These are phyloP conservation scores for Hirschfeldia incana DNA, from an alignment of 345 rosid genomes.

Conservation along the genomic window DNA sequence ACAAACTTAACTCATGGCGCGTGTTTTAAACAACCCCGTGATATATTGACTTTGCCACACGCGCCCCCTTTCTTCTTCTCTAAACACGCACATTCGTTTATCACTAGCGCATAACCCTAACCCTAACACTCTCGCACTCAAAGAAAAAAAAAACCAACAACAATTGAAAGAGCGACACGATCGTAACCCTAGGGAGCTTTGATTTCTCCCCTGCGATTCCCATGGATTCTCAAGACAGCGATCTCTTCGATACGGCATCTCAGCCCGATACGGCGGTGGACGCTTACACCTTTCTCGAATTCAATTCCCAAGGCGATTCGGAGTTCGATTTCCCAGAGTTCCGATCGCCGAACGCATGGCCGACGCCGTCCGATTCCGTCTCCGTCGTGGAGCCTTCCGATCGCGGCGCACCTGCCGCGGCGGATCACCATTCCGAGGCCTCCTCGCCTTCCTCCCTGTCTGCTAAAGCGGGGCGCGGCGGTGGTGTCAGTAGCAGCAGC, in stretches of 20 bases:
- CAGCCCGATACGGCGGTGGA: slow-evolving; percentile 88
- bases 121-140: slow-evolving; percentile 33
- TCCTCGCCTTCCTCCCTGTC: slow-evolving; percentile 68
- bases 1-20: not conserved
- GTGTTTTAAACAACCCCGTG: not conserved
- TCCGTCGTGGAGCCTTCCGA: slow-evolving; percentile 49
- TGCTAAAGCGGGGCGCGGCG: slow-evolving; percentile 42
- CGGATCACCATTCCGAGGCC: slow-evolving; percentile 55
- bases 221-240: slow-evolving; percentile 80
- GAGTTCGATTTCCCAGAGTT: slow-evolving; percentile 96
- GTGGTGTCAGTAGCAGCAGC: slow-evolving; percentile 42
- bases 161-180: slow-evolving; percentile 19
- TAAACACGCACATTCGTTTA: slow-evolving; percentile 9
- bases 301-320: slow-evolving; percentile 95
- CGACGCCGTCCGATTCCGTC: slow-evolving; percentile 87
- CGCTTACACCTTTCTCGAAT: slow-evolving; percentile 93
- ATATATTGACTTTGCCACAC: not conserved
- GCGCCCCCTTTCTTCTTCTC: slow-evolving; percentile 32
- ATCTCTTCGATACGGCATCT: slow-evolving; percentile 86
- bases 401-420: slow-evolving; percentile 30
- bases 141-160: not conserved
- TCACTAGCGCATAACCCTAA: slow-evolving; percentile 40
- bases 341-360: slow-evolving; percentile 81
- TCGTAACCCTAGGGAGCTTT: slow-evolving; percentile 24
- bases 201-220: slow-evolving; percentile 25